phyloP scores from a whole-genome alignment of 768 basidiomycete species.

The Pleurotus eryngii region DNA sequence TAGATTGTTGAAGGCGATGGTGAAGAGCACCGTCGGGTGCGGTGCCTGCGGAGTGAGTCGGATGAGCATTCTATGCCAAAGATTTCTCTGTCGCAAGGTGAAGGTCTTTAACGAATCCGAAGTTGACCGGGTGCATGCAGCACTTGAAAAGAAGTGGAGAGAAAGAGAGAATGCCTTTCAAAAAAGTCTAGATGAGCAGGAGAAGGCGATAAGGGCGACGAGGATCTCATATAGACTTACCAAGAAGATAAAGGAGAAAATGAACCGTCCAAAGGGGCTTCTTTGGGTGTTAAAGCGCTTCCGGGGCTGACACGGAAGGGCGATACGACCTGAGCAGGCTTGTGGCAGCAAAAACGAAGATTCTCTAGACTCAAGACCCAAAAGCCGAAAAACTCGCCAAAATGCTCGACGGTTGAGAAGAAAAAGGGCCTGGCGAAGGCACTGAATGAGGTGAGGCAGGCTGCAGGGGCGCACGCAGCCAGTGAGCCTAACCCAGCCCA shows the following conservation, averaged over 20 bases:
- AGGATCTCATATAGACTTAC: constrained; percentile 3
- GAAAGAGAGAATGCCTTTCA: constrained; percentile 5
- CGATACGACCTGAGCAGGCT: background rate
- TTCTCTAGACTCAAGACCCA: background rate
- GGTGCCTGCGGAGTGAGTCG: constrained; percentile 43
- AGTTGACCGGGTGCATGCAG: background rate
- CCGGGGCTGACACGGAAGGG: constrained; percentile 7
- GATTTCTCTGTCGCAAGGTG: background rate
- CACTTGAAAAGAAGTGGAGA: background rate
- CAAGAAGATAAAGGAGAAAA: constrained; percentile 8
- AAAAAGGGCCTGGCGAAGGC: constrained; percentile 1
- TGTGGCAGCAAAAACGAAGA: background rate
- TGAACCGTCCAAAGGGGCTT: constrained; percentile 7
- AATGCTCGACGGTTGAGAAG: background rate
- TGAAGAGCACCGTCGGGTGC: constrained; percentile 56
- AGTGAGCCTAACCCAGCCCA: constrained; percentile 1
- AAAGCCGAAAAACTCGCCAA: background rate
- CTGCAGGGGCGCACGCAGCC: constrained; percentile 4
- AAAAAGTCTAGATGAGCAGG: constrained; percentile 1
- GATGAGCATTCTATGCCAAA: constrained; percentile 46
- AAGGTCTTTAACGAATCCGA: background rate
- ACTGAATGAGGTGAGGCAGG: background rate
- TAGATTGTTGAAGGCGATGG: constrained; percentile 46
- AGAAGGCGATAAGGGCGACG: constrained; percentile 1
- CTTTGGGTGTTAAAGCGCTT: constrained; percentile 7